Conservation (phyloP, 257 asterid genomes). For the Fraxinus cuspidata region DNA sequence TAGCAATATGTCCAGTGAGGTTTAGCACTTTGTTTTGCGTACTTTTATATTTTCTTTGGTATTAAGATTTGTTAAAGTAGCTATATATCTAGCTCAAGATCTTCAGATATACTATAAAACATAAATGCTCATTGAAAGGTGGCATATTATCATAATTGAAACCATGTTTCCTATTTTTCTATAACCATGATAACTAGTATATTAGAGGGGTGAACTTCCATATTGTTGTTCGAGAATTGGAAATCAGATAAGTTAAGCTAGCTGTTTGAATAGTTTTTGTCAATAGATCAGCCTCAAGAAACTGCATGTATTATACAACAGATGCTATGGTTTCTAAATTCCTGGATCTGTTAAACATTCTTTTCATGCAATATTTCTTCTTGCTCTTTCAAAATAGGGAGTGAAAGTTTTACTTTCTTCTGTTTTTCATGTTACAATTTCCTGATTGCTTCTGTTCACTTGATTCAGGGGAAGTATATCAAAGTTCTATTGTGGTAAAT, state of each 20-base stretch:
- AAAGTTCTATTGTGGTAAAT: slow-evolving; percentile 48
- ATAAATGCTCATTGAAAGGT: neutral
- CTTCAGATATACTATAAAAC: neutral
- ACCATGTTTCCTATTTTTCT: too few species aligned
- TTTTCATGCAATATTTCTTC: too few species aligned
- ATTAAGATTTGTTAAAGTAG: neutral
- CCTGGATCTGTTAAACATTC: too few species aligned
- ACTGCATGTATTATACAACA: too few species aligned
- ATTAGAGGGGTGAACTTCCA: neutral
- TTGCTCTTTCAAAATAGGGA: neutral
- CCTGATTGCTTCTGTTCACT: slow-evolving; percentile 21
- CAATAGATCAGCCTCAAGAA: neutral
- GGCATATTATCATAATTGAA: too few species aligned
- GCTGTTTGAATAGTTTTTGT: neutral
- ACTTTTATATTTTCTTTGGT: neutral
- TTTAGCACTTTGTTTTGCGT: neutral
- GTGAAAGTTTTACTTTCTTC: too few species aligned
- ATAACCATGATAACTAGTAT: too few species aligned
- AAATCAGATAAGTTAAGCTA: neutral
- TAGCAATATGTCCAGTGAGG: neutral
- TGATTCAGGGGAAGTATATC: slow-evolving; percentile 50
- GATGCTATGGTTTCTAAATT: too few species aligned
- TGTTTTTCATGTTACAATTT: slow-evolving; percentile 7
- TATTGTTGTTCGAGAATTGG: neutral
- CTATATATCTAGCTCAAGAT: neutral